Base-by-base conservation (phyloP, 1,284 basidiomycete genomes). In the Chalciporus sp. region DNA sequence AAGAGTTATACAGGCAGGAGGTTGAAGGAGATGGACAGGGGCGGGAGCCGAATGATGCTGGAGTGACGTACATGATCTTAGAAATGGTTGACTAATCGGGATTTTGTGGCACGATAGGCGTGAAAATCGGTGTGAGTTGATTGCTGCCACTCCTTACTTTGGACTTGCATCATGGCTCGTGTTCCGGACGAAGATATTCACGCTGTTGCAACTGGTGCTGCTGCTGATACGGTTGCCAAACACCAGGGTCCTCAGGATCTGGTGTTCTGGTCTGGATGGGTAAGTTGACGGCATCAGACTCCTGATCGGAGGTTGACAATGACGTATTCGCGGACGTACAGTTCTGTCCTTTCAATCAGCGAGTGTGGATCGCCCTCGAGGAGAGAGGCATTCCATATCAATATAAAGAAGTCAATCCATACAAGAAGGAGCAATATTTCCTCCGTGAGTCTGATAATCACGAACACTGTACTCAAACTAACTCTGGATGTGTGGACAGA, bases 331-430 rank as follows among this genome's bases (percentile, higher is more conserved):
- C n/a, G n/a, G n/a, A n/a, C n/a, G n/a, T n/a, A n/a, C n/a, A 84
- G 83, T 88, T 88, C 68, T 88, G 86, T 60, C 86, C 86, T 1
- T 89, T 77, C 57, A 84, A 84, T 7, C 85, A 87, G 59, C 73
- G 86, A n/a, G 75, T 74, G 3, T 90, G 86, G 87, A 83, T 88
- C 44, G 68, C 78, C 0, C 74, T 89, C n/a, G 86, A 88, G 61
- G 84, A 86, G 61, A 80, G 76, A 55, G 77, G 77, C 0, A 81
- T 86, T 29, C 80, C 80, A 2, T 87, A 87, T 62, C 82, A 85
- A 58, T 85, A 84, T 64, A 78, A 78, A 57, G 82, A 88, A 65
- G 79, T 86, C 19, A 88, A 89, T 63, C 85, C 85, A 0, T 88
- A 88, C 74, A 81, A 82, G 70, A 88, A 88, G 61, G 85, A 86